These are phyloP conservation scores for Rhynchosporium secalis DNA, from an alignment of 2,329 filamentous ascomycete genomes.

Conservation along the genomic window DNA sequence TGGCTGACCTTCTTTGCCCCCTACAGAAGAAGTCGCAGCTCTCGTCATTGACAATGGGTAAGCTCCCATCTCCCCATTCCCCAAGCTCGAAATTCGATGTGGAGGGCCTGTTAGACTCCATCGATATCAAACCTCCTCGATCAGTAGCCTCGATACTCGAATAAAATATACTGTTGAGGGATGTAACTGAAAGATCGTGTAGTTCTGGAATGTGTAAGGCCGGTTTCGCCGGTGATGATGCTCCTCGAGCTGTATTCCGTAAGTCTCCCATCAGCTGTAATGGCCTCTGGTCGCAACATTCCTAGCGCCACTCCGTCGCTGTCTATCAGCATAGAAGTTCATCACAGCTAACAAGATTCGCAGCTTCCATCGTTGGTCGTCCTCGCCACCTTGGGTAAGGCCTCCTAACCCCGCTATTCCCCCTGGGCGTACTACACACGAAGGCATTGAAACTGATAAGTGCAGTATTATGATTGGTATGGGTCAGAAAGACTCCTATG, in stretches of 20 bases:
- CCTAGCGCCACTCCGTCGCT: slow-evolving; percentile 2
- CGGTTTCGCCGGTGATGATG: slow-evolving; percentile 99
- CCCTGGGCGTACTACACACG: slow-evolving; percentile 22
- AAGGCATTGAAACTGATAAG: slow-evolving; percentile 36
- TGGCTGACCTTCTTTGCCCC: slow-evolving; percentile 33
- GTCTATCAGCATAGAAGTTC: not conserved
- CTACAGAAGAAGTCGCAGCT: slow-evolving; percentile 97
- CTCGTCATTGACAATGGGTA: slow-evolving; percentile 99
- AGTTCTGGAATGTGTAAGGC: slow-evolving; percentile 99
- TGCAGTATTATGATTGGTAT: slow-evolving; percentile 99
- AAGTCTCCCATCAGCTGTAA: slow-evolving; percentile 57
- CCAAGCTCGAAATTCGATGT: slow-evolving; percentile 28
- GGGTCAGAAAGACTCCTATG: slow-evolving; percentile 99
- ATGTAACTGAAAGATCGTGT: slow-evolving; percentile 38
- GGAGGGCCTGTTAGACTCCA: slow-evolving; percentile 30
- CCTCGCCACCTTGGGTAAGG: slow-evolving; percentile 99
- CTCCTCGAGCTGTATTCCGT: slow-evolving; percentile 99
- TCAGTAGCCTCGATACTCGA: slow-evolving; percentile 17
- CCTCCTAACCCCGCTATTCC: slow-evolving; percentile 31
- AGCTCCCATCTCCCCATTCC: slow-evolving; percentile 51
- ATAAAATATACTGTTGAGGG: slow-evolving; percentile 15
- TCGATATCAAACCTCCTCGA: slow-evolving; percentile 17
- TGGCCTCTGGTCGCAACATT: slow-evolving; percentile 5
- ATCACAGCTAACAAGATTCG: slow-evolving; percentile 30
- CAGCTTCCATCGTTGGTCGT: slow-evolving; percentile 98